Base-by-base conservation (phyloP, 1,284 basidiomycete genomes). In the Rhodotorula glutinis region DNA sequence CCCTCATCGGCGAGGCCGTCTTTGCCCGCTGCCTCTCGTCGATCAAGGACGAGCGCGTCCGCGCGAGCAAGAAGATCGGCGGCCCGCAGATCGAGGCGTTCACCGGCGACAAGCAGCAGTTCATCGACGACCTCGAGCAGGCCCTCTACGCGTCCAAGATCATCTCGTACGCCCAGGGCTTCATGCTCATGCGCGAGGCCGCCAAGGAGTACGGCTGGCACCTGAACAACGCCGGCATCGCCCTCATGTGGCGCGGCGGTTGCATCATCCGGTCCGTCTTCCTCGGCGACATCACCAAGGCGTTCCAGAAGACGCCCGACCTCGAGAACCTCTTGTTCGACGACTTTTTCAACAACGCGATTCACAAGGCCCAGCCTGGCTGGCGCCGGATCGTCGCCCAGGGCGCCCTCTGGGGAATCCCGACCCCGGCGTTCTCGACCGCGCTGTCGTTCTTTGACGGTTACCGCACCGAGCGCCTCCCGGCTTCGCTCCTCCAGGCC, bases 91-190 rank as follows among this genome's bases (percentile, higher is more conserved):
- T 88, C 80, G 90, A 95, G 80, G 82, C 87, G 52, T 98, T 98
- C 90, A 88, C 89, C 76, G 96, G 95, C 74, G 93, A 98, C 87
- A 98, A 97, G 86, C 85, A 95, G 81, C 90, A 95, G 80, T 99
- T 99, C 84, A 95, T 99, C 79, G 91, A 92, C 76, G 92, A 98
- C 81, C 89, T 99, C 73, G 95, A 98, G 83, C 96, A 98, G 81
- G 95, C 95, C 61, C 86, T 99, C 70, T 98, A 99, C 82, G 96
- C 94, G 57, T 96, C 92, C 77, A 99, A 99, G 87, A 95, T 99
- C 81, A 93, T 96, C 77, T 96, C 92, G 49, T 96, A 99, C 85
- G 92, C 95, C 30, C 96, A 99, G 83, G 96, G 96, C 75, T 99
- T 98, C 85, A 96, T 98, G 88, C 86, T 99, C 77, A 97, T 98